Evolutionary conservation across 2,329 filamentous ascomycete genomes (phyloP), one percentile per base, ranked within the genome.

Genomic region (Epicoccum nigrum): DNA sequence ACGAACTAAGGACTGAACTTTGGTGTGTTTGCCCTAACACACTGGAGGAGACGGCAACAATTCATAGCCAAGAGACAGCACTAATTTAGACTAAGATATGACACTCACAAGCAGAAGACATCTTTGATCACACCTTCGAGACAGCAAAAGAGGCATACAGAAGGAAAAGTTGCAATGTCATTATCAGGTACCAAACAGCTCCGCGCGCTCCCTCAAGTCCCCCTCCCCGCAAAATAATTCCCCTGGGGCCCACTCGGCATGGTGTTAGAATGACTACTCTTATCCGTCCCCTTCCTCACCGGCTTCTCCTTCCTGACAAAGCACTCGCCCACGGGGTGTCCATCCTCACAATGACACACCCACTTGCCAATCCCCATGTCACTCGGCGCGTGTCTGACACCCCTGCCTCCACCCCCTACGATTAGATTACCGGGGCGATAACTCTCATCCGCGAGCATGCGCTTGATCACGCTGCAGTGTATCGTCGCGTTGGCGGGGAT

Each of bases 401-500:
- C 90, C 23, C 89, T 77, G 0, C 90, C 90, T 13, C 90, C 90
- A 1, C 90, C 90, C 0, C 90, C 90, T 2, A 92, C 74, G 54
- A 94, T 91, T 45, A 94, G 70, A 55, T 94, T 94, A 0, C 90
- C 90, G 0, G 90, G 90, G 0, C 90, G 80, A 63, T 93, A 94
- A 0, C 62, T 76, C 1, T 78, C 67, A 53, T 92, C 82, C 7
- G 76, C 71, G 38, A 84, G 71, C 85, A 94, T 87, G 6, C 90
- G 81, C 15, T 83, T 83, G 50, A 94, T 85, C 0, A 90, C 90
- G 17, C 86, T 89, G 33, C 85, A 83, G 62, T 94, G 90, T 2
- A 94, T 82, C 17, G 85, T 79, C 1, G 86, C 89, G 45, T 86
- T 79, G 7, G 82, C 72, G 0, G 90, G 90, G 1, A 94, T 86